Percentiles rank a stretch among this genome's conserved stretches.
Evolutionary conservation across 1,139 yeast genomes (phyloP).

Genomic region (Pichia cactophila): DNA sequence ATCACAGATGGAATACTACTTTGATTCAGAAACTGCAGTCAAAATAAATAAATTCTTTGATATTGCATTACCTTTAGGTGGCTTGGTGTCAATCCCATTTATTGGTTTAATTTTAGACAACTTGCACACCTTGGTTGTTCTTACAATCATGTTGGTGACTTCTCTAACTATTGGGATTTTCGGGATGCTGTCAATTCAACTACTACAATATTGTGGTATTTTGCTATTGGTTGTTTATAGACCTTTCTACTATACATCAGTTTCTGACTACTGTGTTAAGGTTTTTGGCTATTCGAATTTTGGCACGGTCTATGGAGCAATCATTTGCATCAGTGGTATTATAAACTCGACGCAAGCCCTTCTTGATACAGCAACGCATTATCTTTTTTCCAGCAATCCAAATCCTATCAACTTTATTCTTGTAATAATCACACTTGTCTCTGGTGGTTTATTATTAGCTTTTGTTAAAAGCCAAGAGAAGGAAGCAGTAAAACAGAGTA

Average conservation of each 20-base stretch:
- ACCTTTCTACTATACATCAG: constrained; percentile 88
- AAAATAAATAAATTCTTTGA: constrained; percentile 70
- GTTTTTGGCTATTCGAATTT: constrained; percentile 90
- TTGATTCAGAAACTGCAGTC: constrained; percentile 45
- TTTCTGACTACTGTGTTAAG: constrained; percentile 84
- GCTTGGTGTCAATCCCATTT: constrained; percentile 75
- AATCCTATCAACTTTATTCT: constrained; percentile 61
- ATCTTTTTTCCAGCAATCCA: constrained; percentile 63
- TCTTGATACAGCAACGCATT: constrained; percentile 65
- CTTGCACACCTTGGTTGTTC: constrained; percentile 52
- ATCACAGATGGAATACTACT: constrained; percentile 66
- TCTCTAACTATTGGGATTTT: constrained; percentile 59
- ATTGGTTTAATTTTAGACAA: constrained; percentile 79
- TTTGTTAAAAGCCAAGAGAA: constrained; percentile 47
- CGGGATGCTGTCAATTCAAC: constrained; percentile 52
- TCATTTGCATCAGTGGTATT: constrained; percentile 73
- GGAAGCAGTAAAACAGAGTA: constrained; percentile 35
- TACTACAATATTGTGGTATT: constrained; percentile 56
- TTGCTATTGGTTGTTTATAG: constrained; percentile 70
- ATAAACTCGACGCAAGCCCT: constrained; percentile 66
- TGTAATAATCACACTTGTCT: constrained; percentile 43
- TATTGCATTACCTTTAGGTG: constrained; percentile 80
- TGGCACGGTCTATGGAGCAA: constrained; percentile 78
- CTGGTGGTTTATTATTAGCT: constrained; percentile 45
- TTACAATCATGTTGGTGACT: constrained; percentile 43